These are phyloP conservation scores for Linnemannia hyalina DNA, from an alignment of 192 early-diverging fungal species.

Conservation along the genomic window DNA sequence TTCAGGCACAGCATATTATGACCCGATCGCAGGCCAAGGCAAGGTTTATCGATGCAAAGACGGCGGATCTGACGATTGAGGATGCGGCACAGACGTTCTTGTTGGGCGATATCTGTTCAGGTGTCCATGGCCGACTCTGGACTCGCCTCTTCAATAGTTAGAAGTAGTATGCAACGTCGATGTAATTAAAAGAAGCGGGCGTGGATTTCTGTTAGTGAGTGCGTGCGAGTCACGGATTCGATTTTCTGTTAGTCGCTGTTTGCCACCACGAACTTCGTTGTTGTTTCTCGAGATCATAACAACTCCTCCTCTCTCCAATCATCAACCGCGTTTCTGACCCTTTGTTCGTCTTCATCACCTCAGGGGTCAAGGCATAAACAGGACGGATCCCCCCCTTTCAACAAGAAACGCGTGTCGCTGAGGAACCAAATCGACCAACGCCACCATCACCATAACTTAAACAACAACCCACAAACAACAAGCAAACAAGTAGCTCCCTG, in stretches of 20 bases:
- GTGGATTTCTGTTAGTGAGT: too few relatives aligned
- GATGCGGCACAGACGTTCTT: slow-evolving; percentile 77
- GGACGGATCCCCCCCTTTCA: too few relatives aligned
- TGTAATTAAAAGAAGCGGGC: neutral
- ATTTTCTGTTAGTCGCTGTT: too few relatives aligned
- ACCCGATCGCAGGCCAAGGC: slow-evolving; percentile 68
- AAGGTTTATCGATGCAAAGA: slow-evolving; percentile 61
- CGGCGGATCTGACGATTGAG: slow-evolving; percentile 63
- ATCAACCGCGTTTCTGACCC: too few relatives aligned
- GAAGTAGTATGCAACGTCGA: neutral
- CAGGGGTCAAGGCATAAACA: too few relatives aligned
- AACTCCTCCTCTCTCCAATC: too few relatives aligned
- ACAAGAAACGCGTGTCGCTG: too few relatives aligned
- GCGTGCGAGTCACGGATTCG: too few relatives aligned
- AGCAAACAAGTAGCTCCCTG: neutral
- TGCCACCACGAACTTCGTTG: too few relatives aligned
- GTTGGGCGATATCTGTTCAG: slow-evolving; percentile 80
- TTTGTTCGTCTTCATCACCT: too few relatives aligned
- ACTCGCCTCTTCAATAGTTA: slow-evolving; percentile 85
- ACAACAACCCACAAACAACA: too few relatives aligned
- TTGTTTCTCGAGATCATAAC: too few relatives aligned
- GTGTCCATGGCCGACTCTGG: slow-evolving; percentile 84
- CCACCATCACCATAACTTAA: neutral
- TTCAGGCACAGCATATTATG: slow-evolving; percentile 84
- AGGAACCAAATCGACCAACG: neutral